Conservation (phyloP, 2,329 filamentous ascomycete species). For the Fusarium transvaalense region DNA sequence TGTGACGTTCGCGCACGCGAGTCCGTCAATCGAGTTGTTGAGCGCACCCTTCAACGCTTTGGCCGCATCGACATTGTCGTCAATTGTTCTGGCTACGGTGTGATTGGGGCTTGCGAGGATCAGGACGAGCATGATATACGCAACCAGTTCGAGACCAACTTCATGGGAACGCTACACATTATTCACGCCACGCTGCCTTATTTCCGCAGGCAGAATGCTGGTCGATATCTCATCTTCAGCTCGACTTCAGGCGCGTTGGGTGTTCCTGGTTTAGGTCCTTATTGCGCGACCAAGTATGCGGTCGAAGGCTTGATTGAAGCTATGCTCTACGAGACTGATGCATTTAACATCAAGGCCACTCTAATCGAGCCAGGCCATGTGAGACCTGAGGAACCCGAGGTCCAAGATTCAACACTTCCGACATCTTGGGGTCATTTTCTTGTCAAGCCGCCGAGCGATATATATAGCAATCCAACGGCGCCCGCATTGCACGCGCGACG, state of each 20-base stretch:
- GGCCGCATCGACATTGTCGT: slow-evolving; percentile 88
- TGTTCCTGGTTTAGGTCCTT: slow-evolving; percentile 91
- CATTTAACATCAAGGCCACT: slow-evolving; percentile 92
- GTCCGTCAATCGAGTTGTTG: slow-evolving; percentile 79
- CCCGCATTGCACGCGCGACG: slow-evolving; percentile 90
- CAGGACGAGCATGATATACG: slow-evolving; percentile 95
- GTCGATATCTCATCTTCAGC: slow-evolving; percentile 94
- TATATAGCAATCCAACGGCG: slow-evolving; percentile 81
- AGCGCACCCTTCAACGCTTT: slow-evolving; percentile 78
- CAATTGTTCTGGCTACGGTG: slow-evolving; percentile 94
- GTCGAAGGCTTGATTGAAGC: slow-evolving; percentile 96
- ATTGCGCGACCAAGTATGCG: slow-evolving; percentile 97
- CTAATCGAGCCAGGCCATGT: slow-evolving; percentile 93
- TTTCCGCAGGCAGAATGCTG: slow-evolving; percentile 80
- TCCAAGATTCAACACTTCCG: slow-evolving; percentile 63
- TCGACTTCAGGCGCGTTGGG: slow-evolving; percentile 93
- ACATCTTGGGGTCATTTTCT: slow-evolving; percentile 93
- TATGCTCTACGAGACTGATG: slow-evolving; percentile 94
- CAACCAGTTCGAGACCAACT: slow-evolving; percentile 98
- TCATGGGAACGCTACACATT: slow-evolving; percentile 94
- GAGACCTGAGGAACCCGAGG: slow-evolving; percentile 82
- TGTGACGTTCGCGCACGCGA: slow-evolving; percentile 89
- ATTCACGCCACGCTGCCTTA: slow-evolving; percentile 89
- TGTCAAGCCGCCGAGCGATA: slow-evolving; percentile 85
- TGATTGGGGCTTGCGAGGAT: slow-evolving; percentile 95